A percentile compares a stretch with the other conserved stretches of the same genome.
Conservation (phyloP, 306 rosid genomes). For the Hippophae gyantsensis region DNA sequence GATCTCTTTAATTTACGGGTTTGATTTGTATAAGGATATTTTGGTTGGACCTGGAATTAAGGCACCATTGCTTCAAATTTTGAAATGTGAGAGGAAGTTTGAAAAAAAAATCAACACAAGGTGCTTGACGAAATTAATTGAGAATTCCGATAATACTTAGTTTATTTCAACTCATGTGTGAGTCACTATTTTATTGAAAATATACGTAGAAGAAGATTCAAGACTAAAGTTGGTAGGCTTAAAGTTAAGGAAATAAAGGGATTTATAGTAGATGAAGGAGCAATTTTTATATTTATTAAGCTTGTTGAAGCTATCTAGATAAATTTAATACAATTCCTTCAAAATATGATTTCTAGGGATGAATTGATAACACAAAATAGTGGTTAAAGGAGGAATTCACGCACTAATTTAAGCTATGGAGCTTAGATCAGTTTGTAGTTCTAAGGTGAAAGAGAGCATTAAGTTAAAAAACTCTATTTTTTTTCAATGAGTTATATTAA, state of each 20-base stretch:
- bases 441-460: conserved; percentile 49
- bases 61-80: conserved; percentile 51
- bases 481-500: conserved; percentile 28
- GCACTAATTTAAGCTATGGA: conserved; percentile 44
- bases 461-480: conserved; percentile 58
- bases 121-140: conserved; percentile 58
- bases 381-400: conserved; percentile 60
- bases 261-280: conserved; percentile 77
- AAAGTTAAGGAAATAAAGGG: conserved; percentile 70
- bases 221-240: conserved; percentile 40
- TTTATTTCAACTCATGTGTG: conserved; percentile 86
- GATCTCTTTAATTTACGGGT: conserved; percentile 42
- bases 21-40: conserved; percentile 38
- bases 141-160: conserved; percentile 80
- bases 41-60: conserved; percentile 46
- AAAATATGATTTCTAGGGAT: conserved; percentile 52
- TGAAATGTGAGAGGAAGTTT: conserved; percentile 54
- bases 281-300: conserved; percentile 36
- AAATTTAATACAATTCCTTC: conserved; percentile 49
- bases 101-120: conserved; percentile 38
- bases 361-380: conserved; percentile 35
- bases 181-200: conserved; percentile 54
- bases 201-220: conserved; percentile 34
- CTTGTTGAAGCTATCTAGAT: conserved; percentile 52
- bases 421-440: conserved; percentile 36